Percentiles rank a stretch among this genome's conserved stretches.
Conservation (phyloP, 345 rosid species). For the Eucalyptus albens region DNA sequence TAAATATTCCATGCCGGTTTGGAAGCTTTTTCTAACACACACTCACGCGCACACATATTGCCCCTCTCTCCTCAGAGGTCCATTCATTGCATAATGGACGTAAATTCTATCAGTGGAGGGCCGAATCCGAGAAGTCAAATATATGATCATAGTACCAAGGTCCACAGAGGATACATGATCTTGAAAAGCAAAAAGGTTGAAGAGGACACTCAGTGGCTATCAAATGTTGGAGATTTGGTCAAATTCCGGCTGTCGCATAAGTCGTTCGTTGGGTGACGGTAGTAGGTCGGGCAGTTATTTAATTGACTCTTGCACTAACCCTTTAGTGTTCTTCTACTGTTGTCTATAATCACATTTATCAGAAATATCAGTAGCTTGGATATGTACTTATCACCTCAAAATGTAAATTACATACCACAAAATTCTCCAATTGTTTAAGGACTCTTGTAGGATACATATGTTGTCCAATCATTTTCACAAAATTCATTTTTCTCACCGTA, state of each 20-base stretch:
- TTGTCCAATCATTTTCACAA: not conserved
- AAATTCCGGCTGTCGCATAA: no score
- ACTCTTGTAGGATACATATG: not conserved
- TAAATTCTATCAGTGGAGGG: no score
- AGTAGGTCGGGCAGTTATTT: no score
- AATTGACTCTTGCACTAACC: no score
- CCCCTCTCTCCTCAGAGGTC: not conserved
- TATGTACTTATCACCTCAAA: not conserved
- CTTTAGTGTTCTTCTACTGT: not conserved
- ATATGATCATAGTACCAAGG: not conserved
- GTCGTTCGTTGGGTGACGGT: no score
- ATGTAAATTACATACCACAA: not conserved
- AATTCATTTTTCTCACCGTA: not conserved
- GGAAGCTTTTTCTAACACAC: no score
- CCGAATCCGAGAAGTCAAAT: not conserved
- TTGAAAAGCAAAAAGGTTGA: not conserved
- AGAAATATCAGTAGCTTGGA: not conserved
- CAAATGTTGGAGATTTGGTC: not conserved
- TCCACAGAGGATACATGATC: not conserved
- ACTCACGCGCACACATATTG: rapidly evolving
- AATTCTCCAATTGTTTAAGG: not conserved
- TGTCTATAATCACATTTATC: not conserved
- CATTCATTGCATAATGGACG: no score
- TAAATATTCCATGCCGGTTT: no score
- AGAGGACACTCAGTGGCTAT: not conserved